phyloP scores from a whole-genome alignment of 148 eudicot species.

The Diospyros lotus region DNA sequence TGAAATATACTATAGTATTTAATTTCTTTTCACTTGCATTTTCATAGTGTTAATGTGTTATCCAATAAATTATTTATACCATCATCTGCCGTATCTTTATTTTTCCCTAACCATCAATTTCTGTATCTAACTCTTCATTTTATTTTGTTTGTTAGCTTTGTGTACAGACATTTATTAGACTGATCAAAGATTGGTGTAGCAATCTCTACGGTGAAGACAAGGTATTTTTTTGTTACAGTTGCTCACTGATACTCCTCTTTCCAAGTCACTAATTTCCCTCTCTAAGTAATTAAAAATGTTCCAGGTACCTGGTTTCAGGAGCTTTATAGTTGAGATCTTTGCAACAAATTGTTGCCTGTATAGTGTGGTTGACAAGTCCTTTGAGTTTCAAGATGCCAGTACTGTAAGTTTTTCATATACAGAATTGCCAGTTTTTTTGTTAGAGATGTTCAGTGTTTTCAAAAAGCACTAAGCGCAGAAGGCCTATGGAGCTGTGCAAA shows the following conservation, averaged over 20 bases:
- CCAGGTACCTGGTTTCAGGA: conserved; percentile 92
- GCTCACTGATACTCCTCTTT: not conserved
- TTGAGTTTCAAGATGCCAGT: conserved; percentile 87
- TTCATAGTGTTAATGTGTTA: not conserved
- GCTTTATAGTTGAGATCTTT: conserved; percentile 67
- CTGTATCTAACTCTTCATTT: not conserved
- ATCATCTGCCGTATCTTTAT: conserved; percentile 3
- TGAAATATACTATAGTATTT: not conserved
- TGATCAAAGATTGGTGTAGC: conserved; percentile 88
- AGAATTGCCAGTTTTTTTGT: not conserved
- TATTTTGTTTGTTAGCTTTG: conserved; percentile 48
- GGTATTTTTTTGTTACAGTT: conserved; percentile 35
- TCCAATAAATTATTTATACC: not conserved
- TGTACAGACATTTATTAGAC: conserved; percentile 80
- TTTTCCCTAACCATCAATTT: too few species aligned
- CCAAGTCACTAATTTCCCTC: not conserved
- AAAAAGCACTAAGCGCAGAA: too few species aligned
- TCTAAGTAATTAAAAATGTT: conserved; percentile 12
- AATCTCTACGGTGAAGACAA: conserved; percentile 70
- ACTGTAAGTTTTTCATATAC: conserved; percentile 54
- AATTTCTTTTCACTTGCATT: conserved; percentile 1
- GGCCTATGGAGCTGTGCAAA: too few species aligned
- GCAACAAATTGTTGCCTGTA: conserved; percentile 81
- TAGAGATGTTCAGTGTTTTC: too few species aligned
- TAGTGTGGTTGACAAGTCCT: conserved; percentile 94